phyloP scores from a whole-genome alignment of 306 rosid genomes.

The Abrus precatorius region DNA sequence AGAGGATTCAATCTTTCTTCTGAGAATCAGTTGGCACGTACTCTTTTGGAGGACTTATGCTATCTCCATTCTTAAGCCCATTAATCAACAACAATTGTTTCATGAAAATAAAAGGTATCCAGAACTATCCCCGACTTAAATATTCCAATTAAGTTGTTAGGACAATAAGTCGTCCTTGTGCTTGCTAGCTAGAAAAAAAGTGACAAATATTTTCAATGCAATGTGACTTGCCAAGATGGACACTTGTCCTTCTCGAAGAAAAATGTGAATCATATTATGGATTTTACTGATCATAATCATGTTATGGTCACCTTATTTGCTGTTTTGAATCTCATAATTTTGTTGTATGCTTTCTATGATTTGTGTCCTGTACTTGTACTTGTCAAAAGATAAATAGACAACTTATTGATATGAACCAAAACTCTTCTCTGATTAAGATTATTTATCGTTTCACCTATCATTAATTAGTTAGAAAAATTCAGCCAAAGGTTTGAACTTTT shows the following conservation, averaged over 20 bases:
- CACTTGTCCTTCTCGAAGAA: constrained; percentile 2
- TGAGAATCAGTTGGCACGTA: too few species aligned
- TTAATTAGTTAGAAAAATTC: not conserved
- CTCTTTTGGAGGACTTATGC: too few species aligned
- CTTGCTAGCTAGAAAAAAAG: not conserved
- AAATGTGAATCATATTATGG: constrained; percentile 1
- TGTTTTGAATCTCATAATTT: not conserved
- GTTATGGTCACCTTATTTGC: not conserved
- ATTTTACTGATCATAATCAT: constrained; percentile 2
- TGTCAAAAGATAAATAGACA: not conserved
- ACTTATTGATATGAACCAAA: not conserved
- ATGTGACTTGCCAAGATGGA: constrained; percentile 39
- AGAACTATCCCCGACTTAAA: not conserved
- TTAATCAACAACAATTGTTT: constrained; percentile 8
- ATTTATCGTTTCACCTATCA: not conserved
- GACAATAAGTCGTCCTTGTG: constrained; percentile 19
- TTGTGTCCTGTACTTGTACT: not conserved
- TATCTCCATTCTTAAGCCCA: too few species aligned
- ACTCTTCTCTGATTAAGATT: not conserved
- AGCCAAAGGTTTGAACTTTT: not conserved
- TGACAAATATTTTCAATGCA: constrained; percentile 4
- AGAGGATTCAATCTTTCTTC: too few species aligned
- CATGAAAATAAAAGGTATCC: not conserved
- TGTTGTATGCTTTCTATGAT: constrained; percentile 11
- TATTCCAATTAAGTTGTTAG: not conserved